Conservation (phyloP, 2,329 filamentous ascomycete species). For the Cylindrodendrum hubeiense region DNA sequence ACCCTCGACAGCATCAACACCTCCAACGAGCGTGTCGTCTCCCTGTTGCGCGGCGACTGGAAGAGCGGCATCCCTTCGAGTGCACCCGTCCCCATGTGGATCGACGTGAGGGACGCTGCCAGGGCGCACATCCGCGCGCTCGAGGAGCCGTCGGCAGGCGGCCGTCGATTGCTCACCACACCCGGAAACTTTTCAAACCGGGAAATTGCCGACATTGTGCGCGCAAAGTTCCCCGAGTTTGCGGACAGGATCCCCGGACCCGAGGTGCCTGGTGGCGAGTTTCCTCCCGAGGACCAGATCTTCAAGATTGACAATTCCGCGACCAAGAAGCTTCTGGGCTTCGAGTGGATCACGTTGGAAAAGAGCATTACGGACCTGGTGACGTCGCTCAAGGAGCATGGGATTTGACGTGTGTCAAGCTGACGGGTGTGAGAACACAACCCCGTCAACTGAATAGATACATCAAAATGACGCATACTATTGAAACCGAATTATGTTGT, state of each 20-base stretch:
- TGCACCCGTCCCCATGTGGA: conserved; percentile 59
- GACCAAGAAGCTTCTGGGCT: conserved; percentile 70
- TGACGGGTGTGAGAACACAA: neutral
- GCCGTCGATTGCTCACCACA: conserved; percentile 64
- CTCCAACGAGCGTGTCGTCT: conserved; percentile 64
- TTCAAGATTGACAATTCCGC: conserved; percentile 70
- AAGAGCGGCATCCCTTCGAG: conserved; percentile 56
- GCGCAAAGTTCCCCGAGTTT: conserved; percentile 64
- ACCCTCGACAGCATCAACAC: conserved; percentile 64
- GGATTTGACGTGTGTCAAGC: conserved; percentile 32
- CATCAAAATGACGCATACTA: neutral
- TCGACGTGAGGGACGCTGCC: conserved; percentile 70
- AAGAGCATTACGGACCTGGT: conserved; percentile 73
- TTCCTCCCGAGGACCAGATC: conserved; percentile 53
- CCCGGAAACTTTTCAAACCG: conserved; percentile 61
- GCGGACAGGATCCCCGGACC: conserved; percentile 60
- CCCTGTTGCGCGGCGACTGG: conserved; percentile 64
- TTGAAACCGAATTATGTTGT: conserved; percentile 6
- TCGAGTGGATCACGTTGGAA: conserved; percentile 73
- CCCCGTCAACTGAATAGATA: neutral
- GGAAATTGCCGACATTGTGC: conserved; percentile 57
- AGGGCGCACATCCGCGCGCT: conserved; percentile 65
- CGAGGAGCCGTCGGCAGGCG: conserved; percentile 60
- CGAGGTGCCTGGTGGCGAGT: conserved; percentile 58
- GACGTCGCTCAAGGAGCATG: conserved; percentile 68